Conservation (phyloP, 306 rosid species). For the Citrullus mucosospermus region DNA sequence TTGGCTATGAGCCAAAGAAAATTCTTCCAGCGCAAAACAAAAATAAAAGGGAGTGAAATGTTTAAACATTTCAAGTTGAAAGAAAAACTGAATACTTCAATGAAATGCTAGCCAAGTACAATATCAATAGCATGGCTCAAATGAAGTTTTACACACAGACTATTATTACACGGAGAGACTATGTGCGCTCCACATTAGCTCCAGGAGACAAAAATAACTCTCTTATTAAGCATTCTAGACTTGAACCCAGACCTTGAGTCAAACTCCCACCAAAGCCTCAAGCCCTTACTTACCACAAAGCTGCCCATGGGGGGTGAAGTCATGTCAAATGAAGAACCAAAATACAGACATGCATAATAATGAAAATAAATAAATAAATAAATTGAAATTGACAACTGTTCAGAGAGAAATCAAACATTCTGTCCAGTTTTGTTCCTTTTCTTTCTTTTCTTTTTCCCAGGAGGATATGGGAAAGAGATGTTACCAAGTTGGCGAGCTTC, state of each 20-base stretch:
- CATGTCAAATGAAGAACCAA: neutral
- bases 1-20: neutral
- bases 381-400: neutral
- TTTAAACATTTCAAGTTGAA: neutral
- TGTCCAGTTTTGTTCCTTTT: neutral
- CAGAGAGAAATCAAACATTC: neutral
- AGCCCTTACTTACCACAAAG: neutral
- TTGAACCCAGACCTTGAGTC: neutral
- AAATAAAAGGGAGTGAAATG: neutral
- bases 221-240: neutral
- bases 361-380: neutral
- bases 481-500: constrained; percentile 99
- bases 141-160: neutral
- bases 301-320: neutral
- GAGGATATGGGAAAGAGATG: neutral
- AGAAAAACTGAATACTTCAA: neutral
- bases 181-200: neutral
- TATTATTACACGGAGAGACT: neutral
- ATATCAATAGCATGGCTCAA: neutral
- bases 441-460: neutral
- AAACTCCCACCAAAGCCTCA: neutral
- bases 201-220: neutral
- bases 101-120: neutral
- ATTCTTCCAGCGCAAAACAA: neutral
- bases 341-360: neutral